phyloP scores from a whole-genome alignment of 1,139 yeast species.

The Insectozyma bohioensis region DNA sequence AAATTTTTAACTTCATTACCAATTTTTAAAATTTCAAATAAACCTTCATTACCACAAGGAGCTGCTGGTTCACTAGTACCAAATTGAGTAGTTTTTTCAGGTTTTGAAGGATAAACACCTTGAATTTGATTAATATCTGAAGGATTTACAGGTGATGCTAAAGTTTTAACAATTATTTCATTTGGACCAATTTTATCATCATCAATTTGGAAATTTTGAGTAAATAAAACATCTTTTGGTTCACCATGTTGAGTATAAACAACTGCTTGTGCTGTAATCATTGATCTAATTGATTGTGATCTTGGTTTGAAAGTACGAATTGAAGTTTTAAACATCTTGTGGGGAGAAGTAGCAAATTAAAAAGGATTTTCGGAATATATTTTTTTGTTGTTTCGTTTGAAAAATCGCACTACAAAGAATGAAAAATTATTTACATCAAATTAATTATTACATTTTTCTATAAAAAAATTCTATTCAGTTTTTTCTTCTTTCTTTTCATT shows the following conservation, averaged over 20 bases:
- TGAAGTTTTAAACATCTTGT: slow-evolving; percentile 9
- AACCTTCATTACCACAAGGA: slow-evolving; percentile 71
- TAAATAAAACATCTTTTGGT: slow-evolving; percentile 54
- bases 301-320: slow-evolving; percentile 5
- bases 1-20: slow-evolving; percentile 57
- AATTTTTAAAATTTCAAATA: slow-evolving; percentile 75
- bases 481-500: slow-evolving; percentile 2
- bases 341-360: too few species aligned
- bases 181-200: slow-evolving; percentile 40
- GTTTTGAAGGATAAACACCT: slow-evolving; percentile 44
- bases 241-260: slow-evolving; percentile 60
- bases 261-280: slow-evolving; percentile 59
- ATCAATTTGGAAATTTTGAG: slow-evolving; percentile 52
- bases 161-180: slow-evolving; percentile 55
- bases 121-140: slow-evolving; percentile 43
- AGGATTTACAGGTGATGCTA: slow-evolving; percentile 80
- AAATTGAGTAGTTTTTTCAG: slow-evolving; percentile 29
- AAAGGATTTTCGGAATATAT: too few species aligned
- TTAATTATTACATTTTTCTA: too few species aligned
- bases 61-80: slow-evolving; percentile 35
- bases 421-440: too few species aligned
- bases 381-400: too few species aligned
- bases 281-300: too few species aligned
- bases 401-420: too few species aligned
- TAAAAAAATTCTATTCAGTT: too few species aligned